These are phyloP conservation scores for Cladorrhinum samala DNA, from an alignment of 495 filamentous ascomycete genomes.

Conservation along the genomic window DNA sequence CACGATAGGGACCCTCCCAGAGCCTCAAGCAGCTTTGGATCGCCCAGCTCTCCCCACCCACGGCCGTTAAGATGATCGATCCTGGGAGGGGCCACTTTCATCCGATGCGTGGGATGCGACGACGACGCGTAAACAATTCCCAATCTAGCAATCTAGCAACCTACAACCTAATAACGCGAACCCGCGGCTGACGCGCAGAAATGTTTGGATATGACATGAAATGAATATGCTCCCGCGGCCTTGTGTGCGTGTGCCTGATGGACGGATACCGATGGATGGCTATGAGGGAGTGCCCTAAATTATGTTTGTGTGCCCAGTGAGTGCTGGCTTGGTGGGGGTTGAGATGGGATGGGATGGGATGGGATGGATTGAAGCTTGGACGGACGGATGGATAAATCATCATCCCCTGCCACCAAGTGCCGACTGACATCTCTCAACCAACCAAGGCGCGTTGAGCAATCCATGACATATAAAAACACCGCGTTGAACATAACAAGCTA, in stretches of 20 bases:
- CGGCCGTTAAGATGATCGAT: slow-evolving; percentile 10
- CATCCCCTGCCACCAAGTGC: background rate
- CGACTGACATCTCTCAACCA: too few relatives aligned
- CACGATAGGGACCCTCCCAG: slow-evolving; percentile 35
- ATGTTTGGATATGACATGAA: background rate
- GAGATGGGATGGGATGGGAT: too few relatives aligned
- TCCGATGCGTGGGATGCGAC: slow-evolving; percentile 12
- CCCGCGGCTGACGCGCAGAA: slow-evolving; percentile 11
- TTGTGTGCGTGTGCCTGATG: background rate
- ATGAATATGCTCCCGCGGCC: too few relatives aligned
- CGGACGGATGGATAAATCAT: background rate
- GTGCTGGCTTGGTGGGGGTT: too few relatives aligned
- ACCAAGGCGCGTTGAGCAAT: too few relatives aligned
- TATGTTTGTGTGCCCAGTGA: too few relatives aligned
- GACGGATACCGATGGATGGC: background rate
- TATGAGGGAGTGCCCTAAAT: too few relatives aligned
- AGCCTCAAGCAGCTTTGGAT: slow-evolving; percentile 32
- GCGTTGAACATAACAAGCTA: background rate
- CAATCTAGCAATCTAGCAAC: too few relatives aligned
- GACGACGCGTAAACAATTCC: slow-evolving; percentile 3
- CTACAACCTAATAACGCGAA: too few relatives aligned
- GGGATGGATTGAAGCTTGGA: too few relatives aligned
- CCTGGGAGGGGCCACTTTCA: slow-evolving; percentile 25
- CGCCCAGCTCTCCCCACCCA: slow-evolving; percentile 25
- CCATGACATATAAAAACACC: too few relatives aligned